Evolutionary conservation across 2,329 filamentous ascomycete genomes (phyloP).

Genomic region (Bipolaris victoriae): DNA sequence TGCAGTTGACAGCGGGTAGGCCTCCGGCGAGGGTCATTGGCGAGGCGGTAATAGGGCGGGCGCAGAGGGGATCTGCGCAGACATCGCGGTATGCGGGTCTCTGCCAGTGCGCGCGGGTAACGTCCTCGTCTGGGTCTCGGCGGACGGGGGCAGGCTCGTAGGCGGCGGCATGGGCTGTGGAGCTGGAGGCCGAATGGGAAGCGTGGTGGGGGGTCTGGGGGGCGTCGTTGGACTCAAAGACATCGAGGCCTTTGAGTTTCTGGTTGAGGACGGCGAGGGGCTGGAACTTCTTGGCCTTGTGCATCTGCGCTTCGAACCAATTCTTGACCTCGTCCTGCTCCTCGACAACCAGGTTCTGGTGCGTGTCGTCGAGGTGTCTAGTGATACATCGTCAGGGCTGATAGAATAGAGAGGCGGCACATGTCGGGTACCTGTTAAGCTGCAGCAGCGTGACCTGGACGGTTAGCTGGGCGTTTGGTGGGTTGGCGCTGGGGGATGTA

Average conservation of each 20-base stretch:
- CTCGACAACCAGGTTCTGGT: constrained; percentile 86
- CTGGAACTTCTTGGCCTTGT: constrained; percentile 91
- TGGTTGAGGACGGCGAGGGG: constrained; percentile 90
- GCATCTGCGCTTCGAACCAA: constrained; percentile 94
- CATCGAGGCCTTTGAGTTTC: constrained; percentile 88
- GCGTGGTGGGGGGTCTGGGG: constrained; percentile 49
- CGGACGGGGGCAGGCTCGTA: constrained; percentile 40
- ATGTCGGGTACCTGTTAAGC: constrained; percentile 64
- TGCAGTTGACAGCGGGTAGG: constrained; percentile 88
- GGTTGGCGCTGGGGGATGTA: constrained; percentile 51
- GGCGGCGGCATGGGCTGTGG: constrained; percentile 39
- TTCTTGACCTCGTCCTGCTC: constrained; percentile 95
- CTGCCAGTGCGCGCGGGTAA: constrained; percentile 91
- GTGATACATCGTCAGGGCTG: constrained; percentile 17
- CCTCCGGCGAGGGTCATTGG: constrained; percentile 74
- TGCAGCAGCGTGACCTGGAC: constrained; percentile 84
- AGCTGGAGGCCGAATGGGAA: constrained; percentile 41
- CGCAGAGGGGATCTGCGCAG: constrained; percentile 88
- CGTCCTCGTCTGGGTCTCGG: constrained; percentile 85
- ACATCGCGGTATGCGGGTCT: constrained; percentile 72
- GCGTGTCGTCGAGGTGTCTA: constrained; percentile 83
- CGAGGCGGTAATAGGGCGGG: constrained; percentile 46
- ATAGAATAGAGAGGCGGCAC: constrained; percentile 11
- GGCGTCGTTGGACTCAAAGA: constrained; percentile 90
- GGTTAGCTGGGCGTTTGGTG: constrained; percentile 29